phyloP scores from a whole-genome alignment of 805 yeast genomes.

The Brettanomyces naardenensis region DNA sequence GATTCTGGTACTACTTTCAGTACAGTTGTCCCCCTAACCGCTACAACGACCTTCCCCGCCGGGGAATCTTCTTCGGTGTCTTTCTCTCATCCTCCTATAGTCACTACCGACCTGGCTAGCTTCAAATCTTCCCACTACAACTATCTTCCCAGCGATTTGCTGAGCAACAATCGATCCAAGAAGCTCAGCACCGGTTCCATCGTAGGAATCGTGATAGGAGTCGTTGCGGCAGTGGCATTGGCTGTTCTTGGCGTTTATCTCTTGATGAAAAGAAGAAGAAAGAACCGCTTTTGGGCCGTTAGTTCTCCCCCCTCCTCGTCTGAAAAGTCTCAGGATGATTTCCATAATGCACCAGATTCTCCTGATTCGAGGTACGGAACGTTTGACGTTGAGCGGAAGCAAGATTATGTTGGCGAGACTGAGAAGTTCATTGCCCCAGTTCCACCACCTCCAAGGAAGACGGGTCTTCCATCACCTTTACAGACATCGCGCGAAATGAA shows the following conservation, averaged over 20 bases:
- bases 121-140: constrained; percentile 8
- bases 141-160: constrained; percentile 3
- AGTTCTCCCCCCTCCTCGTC: not conserved
- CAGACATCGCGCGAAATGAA: constrained; percentile 6
- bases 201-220: constrained; percentile 25
- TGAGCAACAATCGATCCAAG: not conserved
- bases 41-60: constrained; percentile 11
- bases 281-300: not conserved
- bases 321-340: constrained; percentile 2
- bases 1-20: constrained; percentile 20
- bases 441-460: constrained; percentile 11
- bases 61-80: constrained; percentile 10
- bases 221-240: constrained; percentile 17
- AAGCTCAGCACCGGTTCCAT: constrained; percentile 15
- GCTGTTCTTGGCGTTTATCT: constrained; percentile 9
- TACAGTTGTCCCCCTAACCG: constrained; percentile 16
- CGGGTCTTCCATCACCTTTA: not conserved
- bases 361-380: constrained; percentile 1
- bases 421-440: constrained; percentile 14
- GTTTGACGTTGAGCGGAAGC: constrained; percentile 3
- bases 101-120: constrained; percentile 22
- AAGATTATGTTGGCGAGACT: not conserved
- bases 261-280: constrained; percentile 9
- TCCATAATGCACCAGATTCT: not conserved
- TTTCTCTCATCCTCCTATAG: constrained; percentile 13